Base-by-base conservation (phyloP, 1,284 basidiomycete genomes). In the Megacollybia platyphylla region DNA sequence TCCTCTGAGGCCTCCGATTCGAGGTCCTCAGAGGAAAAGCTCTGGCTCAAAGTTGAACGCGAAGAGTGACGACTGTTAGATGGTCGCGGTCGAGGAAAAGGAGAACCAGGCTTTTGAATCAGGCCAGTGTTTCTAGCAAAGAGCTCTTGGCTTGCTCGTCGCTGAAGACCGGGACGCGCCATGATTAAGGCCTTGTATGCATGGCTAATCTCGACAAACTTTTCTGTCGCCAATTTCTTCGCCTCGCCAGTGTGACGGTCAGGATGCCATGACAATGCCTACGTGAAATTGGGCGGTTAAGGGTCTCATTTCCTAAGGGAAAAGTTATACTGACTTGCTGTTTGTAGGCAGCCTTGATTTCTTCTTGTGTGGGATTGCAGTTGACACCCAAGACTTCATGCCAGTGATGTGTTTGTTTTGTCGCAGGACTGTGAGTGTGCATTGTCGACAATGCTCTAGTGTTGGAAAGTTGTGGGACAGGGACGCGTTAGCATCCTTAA, bases 261-360 rank as follows among this genome's bases (percentile, higher is more conserved):
- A 30, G 86, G 85, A 60, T 89, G 86, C 73, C 78, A 82, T 62
- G 78, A 82, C 52, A 89, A 64, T 40, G 84, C 82, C 73, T 83
- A 52, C 48, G 40, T 40, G 44, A 43, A 39, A 44, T 46, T 48
- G 38, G 45, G 31, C 15, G 31, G 15, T 11, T 34, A 34, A 24
- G 20, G 20, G 20, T 24, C 20, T 15, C 15, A 34, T 34, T 34
- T 34, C 15, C 3, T 34, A 7, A 34, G 3, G 15, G 2, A 11
- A 34, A 34, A 15, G 31, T 11, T 15, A 34, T 34, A 15, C 31
- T 34, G 1, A 34, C 31, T 15, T 34, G 31, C 11, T 11, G 10
- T 15, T 34, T 34, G 15, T 34, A 34, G 3, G 31, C 31, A 34
- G 31, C 15, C 15, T 34, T 34, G 31, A 34, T 34, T 34, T 34